Evolutionary conservation across 2,329 filamentous ascomycete species (phyloP).

Genomic region (Xylariales sp.): DNA sequence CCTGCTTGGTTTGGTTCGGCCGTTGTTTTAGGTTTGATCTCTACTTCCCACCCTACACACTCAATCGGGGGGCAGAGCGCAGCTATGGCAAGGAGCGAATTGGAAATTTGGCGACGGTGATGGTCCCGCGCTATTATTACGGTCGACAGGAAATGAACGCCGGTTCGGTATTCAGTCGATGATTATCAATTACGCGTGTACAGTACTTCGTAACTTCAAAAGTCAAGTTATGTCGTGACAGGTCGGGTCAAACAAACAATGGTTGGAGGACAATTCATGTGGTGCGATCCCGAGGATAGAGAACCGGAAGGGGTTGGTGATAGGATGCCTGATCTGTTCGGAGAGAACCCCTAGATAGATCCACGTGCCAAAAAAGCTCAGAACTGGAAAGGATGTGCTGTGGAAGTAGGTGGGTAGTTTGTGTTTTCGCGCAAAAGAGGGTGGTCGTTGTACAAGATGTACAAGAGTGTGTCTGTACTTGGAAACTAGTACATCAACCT

Average conservation of each 20-base stretch:
- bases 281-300: conserved; percentile 19
- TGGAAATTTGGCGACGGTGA: not conserved
- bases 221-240: conserved; percentile 18
- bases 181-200: conserved; percentile 34
- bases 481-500: conserved; percentile 19
- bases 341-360: conserved; percentile 24
- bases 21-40: conserved; percentile 8
- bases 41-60: not conserved
- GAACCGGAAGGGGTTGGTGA: conserved; percentile 20
- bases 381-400: conserved; percentile 31
- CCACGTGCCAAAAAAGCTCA: conserved; percentile 33
- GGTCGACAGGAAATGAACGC: conserved; percentile 19
- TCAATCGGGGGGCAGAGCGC: conserved; percentile 8
- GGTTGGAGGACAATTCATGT: conserved; percentile 15
- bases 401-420: conserved; percentile 29
- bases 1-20: conserved; percentile 10
- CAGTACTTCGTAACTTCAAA: conserved; percentile 1
- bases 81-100: conserved; percentile 9
- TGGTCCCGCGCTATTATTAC: conserved; percentile 7
- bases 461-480: conserved; percentile 22
- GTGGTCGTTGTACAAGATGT: conserved; percentile 10
- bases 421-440: conserved; percentile 28
- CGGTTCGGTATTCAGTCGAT: conserved; percentile 14
- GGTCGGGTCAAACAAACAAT: conserved; percentile 4
- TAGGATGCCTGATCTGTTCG: conserved; percentile 22